Evolutionary conservation across 495 filamentous ascomycete species (phyloP).

Genomic region (Pyrenopolyporus hunteri): DNA sequence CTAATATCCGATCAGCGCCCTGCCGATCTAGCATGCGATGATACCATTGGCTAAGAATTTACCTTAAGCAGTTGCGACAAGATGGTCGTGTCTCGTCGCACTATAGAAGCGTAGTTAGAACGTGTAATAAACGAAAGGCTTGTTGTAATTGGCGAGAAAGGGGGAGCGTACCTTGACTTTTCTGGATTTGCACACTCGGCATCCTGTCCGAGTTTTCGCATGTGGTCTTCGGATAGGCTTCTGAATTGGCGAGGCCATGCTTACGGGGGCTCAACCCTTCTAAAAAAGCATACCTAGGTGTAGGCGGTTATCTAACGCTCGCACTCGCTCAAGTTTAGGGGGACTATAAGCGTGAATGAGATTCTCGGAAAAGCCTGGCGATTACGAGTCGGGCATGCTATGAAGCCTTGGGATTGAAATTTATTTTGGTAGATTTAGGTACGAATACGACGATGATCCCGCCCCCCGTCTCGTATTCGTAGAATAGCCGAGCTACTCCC

Average conservation of each 20-base stretch:
- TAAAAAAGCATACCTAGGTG: neutral
- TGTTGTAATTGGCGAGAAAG: neutral
- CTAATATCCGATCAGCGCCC: conserved; percentile 15
- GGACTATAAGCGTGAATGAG: conserved; percentile 14
- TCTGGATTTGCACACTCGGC: conserved; percentile 35
- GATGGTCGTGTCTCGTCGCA: conserved; percentile 33
- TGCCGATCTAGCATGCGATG: neutral
- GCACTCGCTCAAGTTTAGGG: neutral
- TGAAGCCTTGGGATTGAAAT: neutral
- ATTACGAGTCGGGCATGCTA: conserved; percentile 26
- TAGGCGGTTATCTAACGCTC: too few relatives aligned
- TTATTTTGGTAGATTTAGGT: too few relatives aligned
- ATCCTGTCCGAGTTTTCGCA: conserved; percentile 35
- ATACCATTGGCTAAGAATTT: neutral
- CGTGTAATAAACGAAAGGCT: neutral
- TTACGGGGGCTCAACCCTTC: neutral
- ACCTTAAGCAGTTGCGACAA: conserved; percentile 33
- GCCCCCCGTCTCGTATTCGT: conserved; percentile 22
- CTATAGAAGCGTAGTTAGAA: conserved; percentile 16
- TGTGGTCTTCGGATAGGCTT: conserved; percentile 31
- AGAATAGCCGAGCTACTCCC: neutral
- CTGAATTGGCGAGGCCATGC: conserved; percentile 19
- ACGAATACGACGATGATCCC: conserved; percentile 10
- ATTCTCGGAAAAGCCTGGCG: conserved; percentile 16
- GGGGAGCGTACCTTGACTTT: conserved; percentile 31